A percentile compares a stretch with the other conserved stretches of the same genome.
phyloP scores from a whole-genome alignment of 257 asterid genomes.

The Solanum clarkiae region DNA sequence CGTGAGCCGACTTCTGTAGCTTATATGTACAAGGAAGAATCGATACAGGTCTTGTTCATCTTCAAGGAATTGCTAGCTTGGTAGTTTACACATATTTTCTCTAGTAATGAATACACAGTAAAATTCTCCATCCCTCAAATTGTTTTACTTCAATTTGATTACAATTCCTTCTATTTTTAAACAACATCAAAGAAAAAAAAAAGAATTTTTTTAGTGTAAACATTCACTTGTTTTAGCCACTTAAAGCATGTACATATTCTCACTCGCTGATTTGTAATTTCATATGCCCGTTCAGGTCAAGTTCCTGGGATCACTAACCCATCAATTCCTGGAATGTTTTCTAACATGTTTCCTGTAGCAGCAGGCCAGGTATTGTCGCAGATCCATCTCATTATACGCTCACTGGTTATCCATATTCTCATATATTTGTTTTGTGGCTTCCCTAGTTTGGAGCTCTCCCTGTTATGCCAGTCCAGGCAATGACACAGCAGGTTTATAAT shows the following conservation, averaged over 20 bases:
- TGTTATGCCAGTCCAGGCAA: conserved; percentile 80
- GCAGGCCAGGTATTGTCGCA: conserved; percentile 55
- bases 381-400: not conserved
- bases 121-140: not conserved
- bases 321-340: conserved; percentile 67
- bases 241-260: not conserved
- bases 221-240: not conserved
- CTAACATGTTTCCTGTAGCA: conserved; percentile 63
- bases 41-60: conserved; percentile 95
- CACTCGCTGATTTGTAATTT: conserved; percentile 11
- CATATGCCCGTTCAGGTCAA: conserved; percentile 56
- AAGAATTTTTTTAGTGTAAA: not conserved
- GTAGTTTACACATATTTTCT: conserved; percentile 34
- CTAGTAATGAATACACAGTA: not conserved
- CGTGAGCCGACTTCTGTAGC: conserved; percentile 99
- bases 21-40: conserved; percentile 85
- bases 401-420: not conserved
- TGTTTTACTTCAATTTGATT: not conserved
- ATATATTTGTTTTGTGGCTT: conserved; percentile 1
- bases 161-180: not conserved
- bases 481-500: conserved; percentile 87
- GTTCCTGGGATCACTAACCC: conserved; percentile 52
- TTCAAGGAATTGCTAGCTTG: conserved; percentile 80
- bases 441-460: conserved; percentile 66
- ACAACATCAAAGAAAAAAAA: not conserved